Evolutionary conservation across 2,329 filamentous ascomycete genomes (phyloP), one percentile per base, ranked within the genome.

Genomic region (Trichophyton rubrum): DNA sequence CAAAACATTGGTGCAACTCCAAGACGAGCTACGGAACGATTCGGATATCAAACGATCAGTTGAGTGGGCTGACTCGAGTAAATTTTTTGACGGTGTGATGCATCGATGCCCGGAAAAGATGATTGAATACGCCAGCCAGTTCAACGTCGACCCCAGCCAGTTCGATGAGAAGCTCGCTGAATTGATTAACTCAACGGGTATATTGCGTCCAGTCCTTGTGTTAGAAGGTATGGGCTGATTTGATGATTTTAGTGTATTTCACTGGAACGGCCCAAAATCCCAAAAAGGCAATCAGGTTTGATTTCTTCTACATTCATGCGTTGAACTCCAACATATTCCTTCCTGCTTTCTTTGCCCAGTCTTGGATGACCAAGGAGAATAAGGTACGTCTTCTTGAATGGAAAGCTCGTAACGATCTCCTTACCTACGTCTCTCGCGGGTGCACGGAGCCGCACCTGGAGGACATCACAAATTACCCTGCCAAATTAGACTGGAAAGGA

Each of bases 301-400:
- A 96, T 70, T 96, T 96, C 71, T 93, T 86, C 76, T 78, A 77
- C 69, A 90, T 91, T 67, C 91, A 96, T 72, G 83, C 85, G 67
- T 75, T 92, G 65, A 96, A 87, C 68, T 77, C 78, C 9, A 85
- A 86, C n/a, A 83, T 95, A 65, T 93, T 92, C 75, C 79, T 89
- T 65, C 77, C 79, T 4, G 70, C 78, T 6, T 79, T 96, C 69
- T 80, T 85, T 68, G 74, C 75, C 9, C 79, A 79, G 64, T 65
- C 77, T 41, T 93, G 82, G 81, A 77, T 90, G 49, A 77, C 83
- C 0, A 68, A 74, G 0, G 76, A 78, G 6, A 76, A 77, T 56
- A 92, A 91, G 69, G 76, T 79, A 11, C 83, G 88, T 4, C 74
- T 96, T 0, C 77, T 96, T 6, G 87, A 93, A 72, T 91, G 85